phyloP scores from a whole-genome alignment of 2,329 filamentous ascomycete genomes.

The Colletotrichum lini region DNA sequence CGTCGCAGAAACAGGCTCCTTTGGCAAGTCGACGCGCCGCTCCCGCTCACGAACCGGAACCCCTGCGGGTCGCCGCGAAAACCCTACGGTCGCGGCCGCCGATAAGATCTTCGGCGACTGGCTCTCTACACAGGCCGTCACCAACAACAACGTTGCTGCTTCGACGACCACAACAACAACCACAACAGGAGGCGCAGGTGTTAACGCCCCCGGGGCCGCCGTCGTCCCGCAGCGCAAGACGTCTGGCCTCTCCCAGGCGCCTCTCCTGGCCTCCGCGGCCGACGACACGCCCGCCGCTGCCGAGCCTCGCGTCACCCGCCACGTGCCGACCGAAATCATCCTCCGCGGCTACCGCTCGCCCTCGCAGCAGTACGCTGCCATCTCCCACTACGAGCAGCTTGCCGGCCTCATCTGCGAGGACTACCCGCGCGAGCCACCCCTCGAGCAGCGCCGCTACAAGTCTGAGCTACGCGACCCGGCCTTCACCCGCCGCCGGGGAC shows the following conservation, averaged over 20 bases:
- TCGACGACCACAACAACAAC: background rate
- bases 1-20: constrained; percentile 74
- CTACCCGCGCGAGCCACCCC: constrained; percentile 88
- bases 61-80: constrained; percentile 68
- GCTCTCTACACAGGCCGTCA: constrained; percentile 63
- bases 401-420: constrained; percentile 93
- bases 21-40: constrained; percentile 76
- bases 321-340: constrained; percentile 79
- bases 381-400: constrained; percentile 89
- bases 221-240: constrained; percentile 52
- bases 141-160: constrained; percentile 44
- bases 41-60: constrained; percentile 74
- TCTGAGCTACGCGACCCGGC: constrained; percentile 81
- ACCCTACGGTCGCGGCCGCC: constrained; percentile 73
- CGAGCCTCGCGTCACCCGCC: constrained; percentile 50
- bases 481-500: constrained; percentile 73
- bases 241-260: constrained; percentile 54
- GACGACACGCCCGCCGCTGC: constrained; percentile 55
- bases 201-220: background rate
- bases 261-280: constrained; percentile 51
- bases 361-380: constrained; percentile 84
- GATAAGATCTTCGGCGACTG: constrained; percentile 74
- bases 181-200: constrained; percentile 5
- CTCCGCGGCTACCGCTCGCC: constrained; percentile 82
- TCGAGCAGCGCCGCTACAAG: constrained; percentile 78